Evolutionary conservation across 2,329 filamentous ascomycete genomes (phyloP).

Genomic region (Aureobasidium sp.): DNA sequence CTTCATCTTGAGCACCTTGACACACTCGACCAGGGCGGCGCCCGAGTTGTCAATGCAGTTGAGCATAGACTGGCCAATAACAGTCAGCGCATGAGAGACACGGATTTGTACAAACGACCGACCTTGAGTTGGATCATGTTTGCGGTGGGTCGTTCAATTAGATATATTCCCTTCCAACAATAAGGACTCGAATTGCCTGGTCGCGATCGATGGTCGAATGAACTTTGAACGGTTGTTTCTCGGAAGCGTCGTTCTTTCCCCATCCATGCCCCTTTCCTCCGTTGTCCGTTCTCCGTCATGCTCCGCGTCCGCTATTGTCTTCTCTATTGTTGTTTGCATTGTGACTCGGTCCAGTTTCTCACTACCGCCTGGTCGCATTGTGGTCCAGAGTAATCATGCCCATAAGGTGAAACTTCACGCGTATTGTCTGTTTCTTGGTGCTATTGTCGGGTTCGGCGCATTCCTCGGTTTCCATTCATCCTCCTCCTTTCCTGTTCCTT

Average conservation of each 20-base stretch:
- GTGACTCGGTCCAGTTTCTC: neutral
- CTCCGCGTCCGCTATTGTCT: neutral
- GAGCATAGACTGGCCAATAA: slow-evolving; percentile 66
- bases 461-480: slow-evolving; percentile 7
- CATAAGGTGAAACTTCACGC: neutral
- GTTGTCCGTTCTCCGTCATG: neutral
- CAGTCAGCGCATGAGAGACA: neutral
- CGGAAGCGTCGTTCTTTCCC: neutral
- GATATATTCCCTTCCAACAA: neutral
- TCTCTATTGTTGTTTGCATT: neutral
- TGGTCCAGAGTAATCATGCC: neutral
- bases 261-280: neutral
- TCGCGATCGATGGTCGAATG: neutral
- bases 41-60: slow-evolving; percentile 99
- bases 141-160: slow-evolving; percentile 17
- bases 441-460: slow-evolving; percentile 10
- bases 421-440: slow-evolving; percentile 4
- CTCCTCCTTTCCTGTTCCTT: neutral
- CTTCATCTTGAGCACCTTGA: slow-evolving; percentile 86
- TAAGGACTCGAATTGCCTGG: neutral
- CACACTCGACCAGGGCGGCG: slow-evolving; percentile 93
- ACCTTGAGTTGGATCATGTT: slow-evolving; percentile 66
- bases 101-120: neutral
- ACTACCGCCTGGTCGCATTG: neutral
- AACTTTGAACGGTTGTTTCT: neutral